Conservation (phyloP, 2,329 filamentous ascomycete species). For the Sporothrix luriei region DNA sequence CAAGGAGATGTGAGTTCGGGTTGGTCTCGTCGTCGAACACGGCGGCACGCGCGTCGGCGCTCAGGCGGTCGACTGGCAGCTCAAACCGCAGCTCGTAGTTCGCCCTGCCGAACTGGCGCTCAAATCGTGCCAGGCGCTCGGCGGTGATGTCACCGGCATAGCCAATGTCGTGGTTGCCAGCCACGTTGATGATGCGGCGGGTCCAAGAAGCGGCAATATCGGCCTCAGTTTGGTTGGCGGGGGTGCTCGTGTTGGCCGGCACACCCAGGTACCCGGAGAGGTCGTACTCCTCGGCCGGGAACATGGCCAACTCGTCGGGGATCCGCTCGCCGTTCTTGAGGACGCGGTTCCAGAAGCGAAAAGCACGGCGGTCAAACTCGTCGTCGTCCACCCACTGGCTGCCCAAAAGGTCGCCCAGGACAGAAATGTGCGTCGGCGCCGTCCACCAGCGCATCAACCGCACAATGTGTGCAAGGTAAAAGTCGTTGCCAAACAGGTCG, state of each 20-base stretch:
- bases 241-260: slow-evolving; percentile 35
- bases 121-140: slow-evolving; percentile 77
- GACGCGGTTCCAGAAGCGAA: slow-evolving; percentile 78
- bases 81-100: slow-evolving; percentile 87
- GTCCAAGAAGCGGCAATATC: slow-evolving; percentile 60
- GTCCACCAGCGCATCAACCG: slow-evolving; percentile 82
- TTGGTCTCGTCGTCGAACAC: slow-evolving; percentile 49
- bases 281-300: slow-evolving; percentile 54
- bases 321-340: slow-evolving; percentile 71
- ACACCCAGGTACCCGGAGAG: slow-evolving; percentile 53
- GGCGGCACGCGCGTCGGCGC: slow-evolving; percentile 45
- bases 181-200: slow-evolving; percentile 81
- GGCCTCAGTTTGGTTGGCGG: slow-evolving; percentile 45
- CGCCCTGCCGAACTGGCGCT: slow-evolving; percentile 78
- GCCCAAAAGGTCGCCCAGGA: slow-evolving; percentile 87
- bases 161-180: slow-evolving; percentile 94
- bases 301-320: slow-evolving; percentile 55
- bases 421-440: slow-evolving; percentile 79
- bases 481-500: slow-evolving; percentile 91
- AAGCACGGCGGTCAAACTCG: slow-evolving; percentile 75
- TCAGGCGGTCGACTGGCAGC: slow-evolving; percentile 52
- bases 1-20: slow-evolving; percentile 51
- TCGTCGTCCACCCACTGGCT: slow-evolving; percentile 91
- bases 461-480: slow-evolving; percentile 92
- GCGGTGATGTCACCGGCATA: slow-evolving; percentile 88